Conservation (phyloP, 2,329 filamentous ascomycete genomes). For the Epichloe typhina region DNA sequence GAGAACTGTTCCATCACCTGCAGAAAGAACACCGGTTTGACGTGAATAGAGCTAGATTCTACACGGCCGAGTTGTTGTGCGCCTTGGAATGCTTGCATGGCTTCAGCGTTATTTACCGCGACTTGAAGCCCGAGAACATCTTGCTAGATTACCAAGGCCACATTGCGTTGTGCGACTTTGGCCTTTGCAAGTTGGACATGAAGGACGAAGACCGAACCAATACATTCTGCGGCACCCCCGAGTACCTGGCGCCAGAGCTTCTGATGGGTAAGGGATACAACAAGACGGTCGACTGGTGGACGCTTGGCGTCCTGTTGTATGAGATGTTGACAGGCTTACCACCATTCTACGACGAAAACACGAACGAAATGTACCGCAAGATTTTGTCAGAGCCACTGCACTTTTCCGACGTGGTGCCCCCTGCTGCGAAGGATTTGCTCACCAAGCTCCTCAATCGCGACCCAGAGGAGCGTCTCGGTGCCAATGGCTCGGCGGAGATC, state of each 20-base stretch:
- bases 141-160: conserved; percentile 94
- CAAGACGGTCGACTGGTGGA: conserved; percentile 99
- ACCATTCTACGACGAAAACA: conserved; percentile 98
- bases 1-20: conserved; percentile 93
- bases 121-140: conserved; percentile 77
- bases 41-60: conserved; percentile 92
- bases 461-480: conserved; percentile 77
- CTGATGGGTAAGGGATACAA: conserved; percentile 91
- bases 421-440: conserved; percentile 82
- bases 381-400: conserved; percentile 92
- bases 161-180: conserved; percentile 95
- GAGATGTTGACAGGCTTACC: conserved; percentile 97
- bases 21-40: conserved; percentile 97
- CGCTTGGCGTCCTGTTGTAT: conserved; percentile 86
- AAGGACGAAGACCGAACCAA: conserved; percentile 98
- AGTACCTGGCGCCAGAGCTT: conserved; percentile 91
- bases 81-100: conserved; percentile 92
- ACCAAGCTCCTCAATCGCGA: conserved; percentile 86
- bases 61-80: conserved; percentile 90
- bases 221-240: conserved; percentile 95
- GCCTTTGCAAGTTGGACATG: conserved; percentile 97
- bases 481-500: conserved; percentile 90
- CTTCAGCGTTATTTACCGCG: conserved; percentile 92
- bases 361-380: conserved; percentile 99
- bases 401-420: conserved; percentile 90